Conservation (phyloP, 192 early-diverging fungal species). For the Backusella morwellensis region DNA sequence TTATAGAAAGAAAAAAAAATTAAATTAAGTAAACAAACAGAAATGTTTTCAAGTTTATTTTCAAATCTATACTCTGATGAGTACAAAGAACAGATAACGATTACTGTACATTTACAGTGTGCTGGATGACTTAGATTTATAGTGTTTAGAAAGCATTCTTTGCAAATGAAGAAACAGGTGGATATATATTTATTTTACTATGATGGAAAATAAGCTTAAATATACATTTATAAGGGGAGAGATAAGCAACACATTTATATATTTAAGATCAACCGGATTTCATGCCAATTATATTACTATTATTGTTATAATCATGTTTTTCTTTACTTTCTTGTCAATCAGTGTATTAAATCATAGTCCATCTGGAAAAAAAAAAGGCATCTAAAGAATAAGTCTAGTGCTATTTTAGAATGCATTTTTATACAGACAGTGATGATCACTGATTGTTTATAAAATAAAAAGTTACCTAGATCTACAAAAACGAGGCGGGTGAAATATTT, state of each 20-base stretch:
- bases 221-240: background rate
- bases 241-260: background rate
- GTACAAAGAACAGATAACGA: background rate
- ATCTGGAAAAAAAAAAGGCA: background rate
- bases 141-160: background rate
- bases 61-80: background rate
- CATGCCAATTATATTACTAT: background rate
- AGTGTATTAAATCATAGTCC: background rate
- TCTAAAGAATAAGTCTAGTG: background rate
- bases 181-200: background rate
- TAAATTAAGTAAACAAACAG: background rate
- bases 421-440: background rate
- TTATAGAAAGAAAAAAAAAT: background rate
- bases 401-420: background rate
- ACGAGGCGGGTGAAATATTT: background rate
- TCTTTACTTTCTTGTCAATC: background rate
- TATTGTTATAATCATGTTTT: background rate
- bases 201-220: background rate
- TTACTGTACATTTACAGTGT: background rate
- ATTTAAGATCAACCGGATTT: background rate
- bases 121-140: background rate
- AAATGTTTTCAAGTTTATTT: background rate
- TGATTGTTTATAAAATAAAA: background rate
- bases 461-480: background rate
- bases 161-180: too few species aligned